Percentiles rank a stretch among this genome's conserved stretches.
Conservation (phyloP, 2,329 filamentous ascomycete species). For the Paramyrothecium sp. region DNA sequence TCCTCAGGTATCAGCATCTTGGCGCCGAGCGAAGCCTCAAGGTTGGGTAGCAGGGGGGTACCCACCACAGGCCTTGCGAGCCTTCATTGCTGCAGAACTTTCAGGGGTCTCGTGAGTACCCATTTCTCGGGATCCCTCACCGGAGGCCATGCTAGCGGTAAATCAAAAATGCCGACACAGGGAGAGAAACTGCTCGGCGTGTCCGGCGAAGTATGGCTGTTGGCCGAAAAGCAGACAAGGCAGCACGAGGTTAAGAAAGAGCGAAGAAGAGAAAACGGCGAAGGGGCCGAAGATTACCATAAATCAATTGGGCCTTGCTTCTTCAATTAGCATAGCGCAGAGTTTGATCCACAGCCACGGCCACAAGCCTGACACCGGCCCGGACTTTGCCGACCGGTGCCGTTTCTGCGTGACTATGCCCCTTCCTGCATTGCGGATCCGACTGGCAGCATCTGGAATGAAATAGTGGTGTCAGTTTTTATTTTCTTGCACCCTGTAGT, state of each 20-base stretch:
- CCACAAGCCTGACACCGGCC: background rate
- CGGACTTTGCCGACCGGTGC: background rate
- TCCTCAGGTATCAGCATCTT: background rate
- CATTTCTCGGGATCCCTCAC: background rate
- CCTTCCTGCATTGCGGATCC: background rate
- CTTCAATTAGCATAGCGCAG: background rate
- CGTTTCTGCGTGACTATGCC: background rate
- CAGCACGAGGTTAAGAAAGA: background rate
- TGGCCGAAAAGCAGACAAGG: background rate
- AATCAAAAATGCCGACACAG: background rate
- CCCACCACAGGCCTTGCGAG: background rate
- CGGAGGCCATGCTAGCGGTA: background rate
- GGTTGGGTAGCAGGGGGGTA: too few relatives aligned
- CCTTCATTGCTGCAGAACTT: background rate
- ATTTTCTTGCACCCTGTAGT: too few relatives aligned
- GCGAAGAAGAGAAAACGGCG: background rate
- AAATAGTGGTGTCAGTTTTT: background rate
- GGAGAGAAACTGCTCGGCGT: background rate
- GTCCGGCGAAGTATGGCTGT: background rate
- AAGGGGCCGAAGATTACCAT: background rate
- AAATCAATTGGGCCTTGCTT: background rate
- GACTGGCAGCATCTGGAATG: background rate
- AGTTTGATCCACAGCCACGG: background rate
- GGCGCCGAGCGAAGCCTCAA: background rate
- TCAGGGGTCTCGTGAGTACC: background rate